Percentiles rank a stretch among this genome's conserved stretches.
These are phyloP conservation scores for Gamsiella multidivaricata DNA, from an alignment of 192 early-diverging fungal species.

Conservation along the genomic window DNA sequence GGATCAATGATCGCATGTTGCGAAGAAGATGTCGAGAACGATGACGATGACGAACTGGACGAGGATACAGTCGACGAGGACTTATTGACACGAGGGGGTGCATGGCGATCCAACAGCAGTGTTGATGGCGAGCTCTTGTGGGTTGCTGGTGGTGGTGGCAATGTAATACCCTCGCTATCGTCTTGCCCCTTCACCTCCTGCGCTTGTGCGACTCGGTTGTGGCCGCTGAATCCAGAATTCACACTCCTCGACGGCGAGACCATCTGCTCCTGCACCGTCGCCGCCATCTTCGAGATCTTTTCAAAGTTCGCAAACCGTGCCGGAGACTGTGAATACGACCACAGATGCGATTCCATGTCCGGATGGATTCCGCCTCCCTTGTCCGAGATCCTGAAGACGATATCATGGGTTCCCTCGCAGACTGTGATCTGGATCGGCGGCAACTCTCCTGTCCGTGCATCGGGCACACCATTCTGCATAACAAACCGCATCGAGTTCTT, in stretches of 20 bases:
- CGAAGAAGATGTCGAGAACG: constrained; percentile 15
- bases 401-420: constrained; percentile 75
- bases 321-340: constrained; percentile 80
- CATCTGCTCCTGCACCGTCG: constrained; percentile 73
- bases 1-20: constrained; percentile 21
- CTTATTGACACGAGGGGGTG: constrained; percentile 5
- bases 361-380: constrained; percentile 88
- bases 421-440: constrained; percentile 91
- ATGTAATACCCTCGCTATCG: not conserved
- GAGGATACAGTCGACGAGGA: not conserved
- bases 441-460: constrained; percentile 49
- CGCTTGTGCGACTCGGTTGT: not conserved
- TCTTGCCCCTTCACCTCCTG: not conserved
- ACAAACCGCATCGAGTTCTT: constrained; percentile 87
- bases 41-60: not conserved
- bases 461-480: constrained; percentile 61
- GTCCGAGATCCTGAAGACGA: constrained; percentile 94
- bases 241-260: constrained; percentile 24
- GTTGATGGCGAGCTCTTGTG: not conserved
- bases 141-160: constrained; percentile 17
- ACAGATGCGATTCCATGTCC: constrained; percentile 74
- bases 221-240: not conserved
- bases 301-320: constrained; percentile 75
- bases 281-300: constrained; percentile 81
- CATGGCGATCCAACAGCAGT: constrained; percentile 33